Conservation (phyloP, 2,329 filamentous ascomycete species). For the Microdochium paspali region DNA sequence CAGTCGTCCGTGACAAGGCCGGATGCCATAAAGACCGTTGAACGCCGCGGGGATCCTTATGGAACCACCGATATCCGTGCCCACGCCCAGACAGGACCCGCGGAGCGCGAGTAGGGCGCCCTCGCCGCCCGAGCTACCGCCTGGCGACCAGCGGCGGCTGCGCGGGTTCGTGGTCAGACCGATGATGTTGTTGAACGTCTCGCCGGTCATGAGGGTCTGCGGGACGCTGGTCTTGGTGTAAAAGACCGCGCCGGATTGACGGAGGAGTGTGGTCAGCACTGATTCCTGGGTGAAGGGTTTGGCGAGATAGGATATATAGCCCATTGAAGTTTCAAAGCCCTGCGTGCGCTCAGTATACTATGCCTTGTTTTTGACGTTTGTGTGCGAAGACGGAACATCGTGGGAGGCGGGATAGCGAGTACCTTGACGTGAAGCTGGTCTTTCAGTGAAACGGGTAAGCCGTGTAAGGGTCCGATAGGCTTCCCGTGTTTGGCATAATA, state of each 20-base stretch:
- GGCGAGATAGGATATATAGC: constrained; percentile 52
- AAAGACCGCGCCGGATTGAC: constrained; percentile 39
- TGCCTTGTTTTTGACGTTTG: too few relatives aligned
- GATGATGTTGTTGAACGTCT: constrained; percentile 56
- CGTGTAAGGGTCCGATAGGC: constrained; percentile 54
- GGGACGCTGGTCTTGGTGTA: constrained; percentile 50
- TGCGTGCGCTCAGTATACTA: too few relatives aligned
- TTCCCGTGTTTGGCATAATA: constrained; percentile 35
- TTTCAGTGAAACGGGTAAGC: constrained; percentile 55
- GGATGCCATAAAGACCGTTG: constrained; percentile 17
- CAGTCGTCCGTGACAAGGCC: constrained; percentile 16
- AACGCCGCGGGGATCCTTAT: constrained; percentile 22
- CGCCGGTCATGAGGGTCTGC: constrained; percentile 61
- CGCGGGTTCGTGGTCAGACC: constrained; percentile 53
- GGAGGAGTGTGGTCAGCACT: constrained; percentile 29
- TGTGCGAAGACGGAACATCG: too few relatives aligned
- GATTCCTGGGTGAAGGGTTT: constrained; percentile 39
- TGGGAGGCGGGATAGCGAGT: too few relatives aligned
- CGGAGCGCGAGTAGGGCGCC: constrained; percentile 49
- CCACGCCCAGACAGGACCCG: constrained; percentile 47
- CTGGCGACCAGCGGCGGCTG: constrained; percentile 49
- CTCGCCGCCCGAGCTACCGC: constrained; percentile 60
- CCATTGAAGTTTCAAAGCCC: constrained; percentile 51
- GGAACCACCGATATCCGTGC: constrained; percentile 22
- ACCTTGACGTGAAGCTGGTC: constrained; percentile 55